Percentiles rank a stretch among this genome's conserved stretches.
Evolutionary conservation across 768 basidiomycete species (phyloP).

Genomic region (Kwoniella mangroviensis): DNA sequence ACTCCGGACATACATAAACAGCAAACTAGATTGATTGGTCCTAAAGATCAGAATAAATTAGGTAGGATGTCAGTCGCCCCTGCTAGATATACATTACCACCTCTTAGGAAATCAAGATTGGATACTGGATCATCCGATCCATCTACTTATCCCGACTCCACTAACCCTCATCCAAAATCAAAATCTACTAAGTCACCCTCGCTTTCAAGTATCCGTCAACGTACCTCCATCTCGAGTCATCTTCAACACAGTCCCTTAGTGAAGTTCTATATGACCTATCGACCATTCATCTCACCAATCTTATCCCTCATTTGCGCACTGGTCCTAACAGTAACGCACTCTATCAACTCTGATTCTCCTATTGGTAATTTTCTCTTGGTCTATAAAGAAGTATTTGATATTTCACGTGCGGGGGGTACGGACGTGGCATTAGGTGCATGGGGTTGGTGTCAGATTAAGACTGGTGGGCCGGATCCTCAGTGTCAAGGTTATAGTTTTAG

Average conservation of each 20-base stretch:
- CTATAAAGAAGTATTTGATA: conserved; percentile 29
- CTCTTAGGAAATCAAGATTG: conserved; percentile 8
- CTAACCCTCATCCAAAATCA: background rate
- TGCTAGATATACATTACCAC: conserved; percentile 17
- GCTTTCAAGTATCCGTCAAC: background rate
- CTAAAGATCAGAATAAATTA: conserved; percentile 37
- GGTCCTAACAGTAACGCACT: conserved; percentile 29
- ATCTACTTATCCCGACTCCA: background rate
- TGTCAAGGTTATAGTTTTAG: conserved; percentile 13
- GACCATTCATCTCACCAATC: conserved; percentile 31
- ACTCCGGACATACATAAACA: conserved; percentile 6
- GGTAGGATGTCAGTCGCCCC: conserved; percentile 50
- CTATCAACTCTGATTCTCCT: conserved; percentile 13
- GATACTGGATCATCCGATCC: background rate
- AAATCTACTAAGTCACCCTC: background rate
- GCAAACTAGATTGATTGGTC: conserved; percentile 1
- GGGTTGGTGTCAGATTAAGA: conserved; percentile 44
- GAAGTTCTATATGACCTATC: conserved; percentile 29
- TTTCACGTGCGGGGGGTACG: conserved; percentile 11
- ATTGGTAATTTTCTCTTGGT: conserved; percentile 25
- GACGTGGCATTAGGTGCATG: conserved; percentile 30
- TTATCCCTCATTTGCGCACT: conserved; percentile 26
- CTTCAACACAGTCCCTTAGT: background rate
- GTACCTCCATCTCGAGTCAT: background rate
- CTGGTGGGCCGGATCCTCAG: conserved; percentile 1